phyloP scores from a whole-genome alignment of 2,329 filamentous ascomycete species.

The Onygenales sp. region DNA sequence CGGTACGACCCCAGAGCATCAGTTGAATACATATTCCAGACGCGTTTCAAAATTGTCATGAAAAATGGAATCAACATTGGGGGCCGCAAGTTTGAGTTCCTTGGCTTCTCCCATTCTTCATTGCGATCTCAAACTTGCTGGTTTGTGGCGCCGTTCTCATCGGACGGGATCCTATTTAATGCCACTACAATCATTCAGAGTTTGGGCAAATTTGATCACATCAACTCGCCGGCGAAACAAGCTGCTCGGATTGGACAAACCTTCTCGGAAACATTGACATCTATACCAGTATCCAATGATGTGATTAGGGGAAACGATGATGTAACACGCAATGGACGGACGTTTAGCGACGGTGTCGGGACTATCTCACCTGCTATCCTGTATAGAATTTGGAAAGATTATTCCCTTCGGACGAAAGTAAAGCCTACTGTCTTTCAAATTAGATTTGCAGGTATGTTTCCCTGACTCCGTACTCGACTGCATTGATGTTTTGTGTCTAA shows the following conservation, averaged over 20 bases:
- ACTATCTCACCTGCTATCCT: conserved; percentile 57
- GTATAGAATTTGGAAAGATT: conserved; percentile 47
- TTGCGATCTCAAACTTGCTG: conserved; percentile 60
- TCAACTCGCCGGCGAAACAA: conserved; percentile 47
- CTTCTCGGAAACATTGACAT: conserved; percentile 64
- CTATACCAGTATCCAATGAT: conserved; percentile 40
- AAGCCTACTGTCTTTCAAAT: conserved; percentile 52
- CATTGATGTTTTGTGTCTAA: background rate
- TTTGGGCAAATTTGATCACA: conserved; percentile 43
- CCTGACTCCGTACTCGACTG: background rate
- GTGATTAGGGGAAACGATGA: conserved; percentile 18
- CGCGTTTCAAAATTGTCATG: conserved; percentile 53
- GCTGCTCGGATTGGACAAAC: conserved; percentile 54
- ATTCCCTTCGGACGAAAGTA: conserved; percentile 15
- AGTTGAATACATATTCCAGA: conserved; percentile 43
- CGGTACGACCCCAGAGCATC: conserved; percentile 45
- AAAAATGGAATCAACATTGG: conserved; percentile 52
- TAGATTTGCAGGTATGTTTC: conserved; percentile 48
- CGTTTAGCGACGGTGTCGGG: conserved; percentile 74
- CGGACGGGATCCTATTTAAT: conserved; percentile 20
- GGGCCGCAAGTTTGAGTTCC: conserved; percentile 53
- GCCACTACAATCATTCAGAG: conserved; percentile 33
- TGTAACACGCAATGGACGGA: conserved; percentile 37
- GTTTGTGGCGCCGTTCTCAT: conserved; percentile 44
- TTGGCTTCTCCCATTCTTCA: conserved; percentile 74